phyloP scores from a whole-genome alignment of 768 basidiomycete genomes.

The Hypholoma fasciculare region DNA sequence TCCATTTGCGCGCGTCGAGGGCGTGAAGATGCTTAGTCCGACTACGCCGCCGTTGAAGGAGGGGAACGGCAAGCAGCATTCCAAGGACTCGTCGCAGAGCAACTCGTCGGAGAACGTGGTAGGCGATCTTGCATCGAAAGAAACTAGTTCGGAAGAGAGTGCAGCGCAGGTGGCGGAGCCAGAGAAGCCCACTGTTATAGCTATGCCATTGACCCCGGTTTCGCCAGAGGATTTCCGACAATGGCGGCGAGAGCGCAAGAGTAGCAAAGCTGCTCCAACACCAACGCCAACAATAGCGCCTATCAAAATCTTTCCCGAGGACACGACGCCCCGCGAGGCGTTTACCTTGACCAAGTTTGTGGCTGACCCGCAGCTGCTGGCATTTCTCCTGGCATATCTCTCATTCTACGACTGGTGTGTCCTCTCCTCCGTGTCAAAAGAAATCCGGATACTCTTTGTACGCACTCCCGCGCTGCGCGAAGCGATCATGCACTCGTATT shows the following conservation, averaged over 20 bases:
- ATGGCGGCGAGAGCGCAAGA: conserved; percentile 20
- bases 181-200: conserved; percentile 10
- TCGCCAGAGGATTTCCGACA: conserved; percentile 22
- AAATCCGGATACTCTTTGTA: conserved; percentile 48
- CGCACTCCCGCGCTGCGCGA: conserved; percentile 56
- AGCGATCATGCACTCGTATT: conserved; percentile 64
- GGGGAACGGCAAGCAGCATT: conserved; percentile 3
- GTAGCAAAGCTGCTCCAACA: conserved; percentile 10
- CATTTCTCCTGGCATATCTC: conserved; percentile 55
- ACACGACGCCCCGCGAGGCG: conserved; percentile 13
- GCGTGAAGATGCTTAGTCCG: conserved; percentile 47
- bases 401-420: conserved; percentile 75
- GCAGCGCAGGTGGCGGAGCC: conserved; percentile 1
- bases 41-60: conserved; percentile 14
- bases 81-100: conserved; percentile 7
- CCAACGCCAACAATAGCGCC: background rate
- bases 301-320: background rate
- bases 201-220: conserved; percentile 18
- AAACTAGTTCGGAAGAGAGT: background rate
- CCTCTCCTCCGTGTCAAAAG: conserved; percentile 57
- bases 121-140: conserved; percentile 1
- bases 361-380: conserved; percentile 50
- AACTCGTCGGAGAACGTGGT: conserved; percentile 11
- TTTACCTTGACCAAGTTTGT: conserved; percentile 51
- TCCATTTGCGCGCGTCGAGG: conserved; percentile 57